Percentiles rank a stretch among this genome's conserved stretches.
phyloP scores from a whole-genome alignment of 2,329 filamentous ascomycete species.

The Sodiomyces alkalinus region DNA sequence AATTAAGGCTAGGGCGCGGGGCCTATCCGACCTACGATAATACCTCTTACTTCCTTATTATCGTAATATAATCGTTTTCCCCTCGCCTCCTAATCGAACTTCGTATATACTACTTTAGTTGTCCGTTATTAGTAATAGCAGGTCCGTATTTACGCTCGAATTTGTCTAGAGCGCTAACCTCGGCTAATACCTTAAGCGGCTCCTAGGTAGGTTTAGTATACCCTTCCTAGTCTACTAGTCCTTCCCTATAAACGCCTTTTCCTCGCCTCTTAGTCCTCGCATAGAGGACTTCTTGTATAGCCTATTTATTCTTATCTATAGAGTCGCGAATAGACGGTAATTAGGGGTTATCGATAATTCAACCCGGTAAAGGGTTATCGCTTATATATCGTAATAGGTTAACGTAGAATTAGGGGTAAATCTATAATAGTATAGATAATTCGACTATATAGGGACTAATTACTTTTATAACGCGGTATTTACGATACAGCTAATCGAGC shows the following conservation, averaged over 20 bases:
- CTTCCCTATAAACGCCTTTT: background rate
- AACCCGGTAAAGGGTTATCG: background rate
- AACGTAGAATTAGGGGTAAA: background rate
- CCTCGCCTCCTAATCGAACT: too few species aligned
- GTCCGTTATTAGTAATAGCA: too few species aligned
- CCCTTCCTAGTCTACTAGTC: background rate
- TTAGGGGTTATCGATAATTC: background rate
- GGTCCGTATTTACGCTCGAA: too few species aligned
- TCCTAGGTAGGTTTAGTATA: background rate
- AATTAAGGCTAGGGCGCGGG: too few species aligned
- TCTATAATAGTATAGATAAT: background rate
- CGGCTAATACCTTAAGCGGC: too few species aligned
- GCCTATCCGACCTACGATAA: too few species aligned
- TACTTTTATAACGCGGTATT: constrained; percentile 1
- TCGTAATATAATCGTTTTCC: too few species aligned
- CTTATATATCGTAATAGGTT: background rate
- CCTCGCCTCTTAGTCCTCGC: background rate
- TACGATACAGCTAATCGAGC: constrained; percentile 1
- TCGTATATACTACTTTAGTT: too few species aligned
- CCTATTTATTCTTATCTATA: background rate
- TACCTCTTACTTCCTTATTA: too few species aligned
- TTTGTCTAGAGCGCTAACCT: too few species aligned
- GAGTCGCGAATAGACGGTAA: background rate
- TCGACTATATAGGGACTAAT: background rate
- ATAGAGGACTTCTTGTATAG: background rate